phyloP scores from a whole-genome alignment of 2,329 filamentous ascomycete genomes.

The Trichophyton verrucosum region DNA sequence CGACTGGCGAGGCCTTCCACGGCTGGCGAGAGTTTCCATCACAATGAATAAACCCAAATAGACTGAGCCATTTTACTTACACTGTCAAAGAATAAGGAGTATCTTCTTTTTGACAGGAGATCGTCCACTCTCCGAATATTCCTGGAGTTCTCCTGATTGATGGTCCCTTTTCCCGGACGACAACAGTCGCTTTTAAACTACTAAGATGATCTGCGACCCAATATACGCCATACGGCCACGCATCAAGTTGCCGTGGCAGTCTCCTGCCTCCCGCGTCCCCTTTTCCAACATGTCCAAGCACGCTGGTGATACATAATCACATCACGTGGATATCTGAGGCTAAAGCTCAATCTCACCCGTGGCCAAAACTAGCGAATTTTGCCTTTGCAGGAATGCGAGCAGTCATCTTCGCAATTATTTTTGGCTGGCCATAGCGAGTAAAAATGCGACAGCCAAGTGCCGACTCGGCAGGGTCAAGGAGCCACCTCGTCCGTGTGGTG shows the following conservation, averaged over 20 bases:
- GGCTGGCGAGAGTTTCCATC: constrained; percentile 26
- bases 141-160: background rate
- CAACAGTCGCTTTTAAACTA: no score
- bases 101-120: background rate
- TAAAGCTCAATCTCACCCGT: background rate
- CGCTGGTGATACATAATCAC: background rate
- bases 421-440: background rate
- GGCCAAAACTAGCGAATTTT: background rate
- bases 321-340: background rate
- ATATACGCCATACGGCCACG: background rate
- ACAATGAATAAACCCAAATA: constrained; percentile 14
- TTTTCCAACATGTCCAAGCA: background rate
- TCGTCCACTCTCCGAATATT: background rate
- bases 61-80: background rate
- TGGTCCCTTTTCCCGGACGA: no score
- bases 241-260: background rate
- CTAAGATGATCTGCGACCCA: no score
- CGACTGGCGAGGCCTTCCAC: constrained; percentile 19
- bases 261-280: background rate
- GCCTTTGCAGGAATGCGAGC: background rate
- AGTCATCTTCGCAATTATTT: background rate
- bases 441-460: background rate
- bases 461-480: background rate
- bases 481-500: background rate
- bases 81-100: background rate